Evolutionary conservation across 371 early-diverging fungal species (phyloP), one percentile per base, ranked within the genome.

Genomic region (Syncephalis fuscata): DNA sequence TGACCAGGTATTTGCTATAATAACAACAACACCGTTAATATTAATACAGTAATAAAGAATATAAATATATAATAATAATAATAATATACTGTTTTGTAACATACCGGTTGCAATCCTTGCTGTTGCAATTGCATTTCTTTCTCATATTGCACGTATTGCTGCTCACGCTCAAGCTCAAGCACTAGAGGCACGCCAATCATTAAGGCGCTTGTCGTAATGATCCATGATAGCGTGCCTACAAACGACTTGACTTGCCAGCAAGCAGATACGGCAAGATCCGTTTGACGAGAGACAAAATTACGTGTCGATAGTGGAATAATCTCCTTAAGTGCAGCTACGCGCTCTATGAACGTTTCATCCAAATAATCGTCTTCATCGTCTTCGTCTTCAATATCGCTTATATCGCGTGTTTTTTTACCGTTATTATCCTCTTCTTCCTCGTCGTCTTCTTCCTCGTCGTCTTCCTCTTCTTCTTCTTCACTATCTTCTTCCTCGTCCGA

Each of bases 201-300:
- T 25, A 89, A 58, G 58, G 81, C 82, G 45, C 75, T 76, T 8
- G 84, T 85, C 19, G 83, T 77, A 11, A 83, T 60, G n/a, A 85
- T 76, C 86, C 86, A 85, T 20, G 79, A 79, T 37, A 77, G 64
- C 64, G 80, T 79, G 39, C 84, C 84, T 19, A 74, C 64, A 60
- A 82, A 68, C 9, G 68, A 63, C 41, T 68, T 61, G 21, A 75
- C 70, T 15, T 70, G 61, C 53, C 66, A 66, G 39, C 76, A 71
- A 67, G 73, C 71, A 42, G 64, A 67, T 20, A 61, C 68, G 42
- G 77, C 54, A 8, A 69, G 63, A 14, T 70, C 62, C 20, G 66
- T 65, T 26, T 63, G 58, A 39, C 69, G 63, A 1, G 73, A 58
- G 16, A 85, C 51, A 23, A 68, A 59, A 47, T 67, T 65, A 56